phyloP scores from a whole-genome alignment of 495 filamentous ascomycete species.

The Podospora comata region DNA sequence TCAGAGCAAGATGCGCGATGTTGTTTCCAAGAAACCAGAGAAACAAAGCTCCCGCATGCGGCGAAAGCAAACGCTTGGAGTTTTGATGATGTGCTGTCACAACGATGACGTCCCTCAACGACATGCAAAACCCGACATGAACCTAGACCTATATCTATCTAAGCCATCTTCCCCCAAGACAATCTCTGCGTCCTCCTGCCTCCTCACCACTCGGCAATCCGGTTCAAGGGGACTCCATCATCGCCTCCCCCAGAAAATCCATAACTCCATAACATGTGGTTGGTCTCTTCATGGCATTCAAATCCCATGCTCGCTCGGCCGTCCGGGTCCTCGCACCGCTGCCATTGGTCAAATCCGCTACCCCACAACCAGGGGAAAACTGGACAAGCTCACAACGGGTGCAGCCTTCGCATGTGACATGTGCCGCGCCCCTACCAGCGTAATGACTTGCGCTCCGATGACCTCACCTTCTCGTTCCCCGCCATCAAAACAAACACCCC shows the following conservation, averaged over 20 bases:
- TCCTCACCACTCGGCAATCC: not conserved
- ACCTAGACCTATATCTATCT: not conserved
- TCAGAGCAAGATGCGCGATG: not conserved
- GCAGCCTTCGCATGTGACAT: conserved; percentile 18
- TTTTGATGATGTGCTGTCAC: not conserved
- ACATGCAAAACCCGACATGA: not conserved
- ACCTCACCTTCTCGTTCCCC: not conserved
- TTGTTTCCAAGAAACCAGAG: not conserved
- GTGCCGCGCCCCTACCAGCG: not conserved
- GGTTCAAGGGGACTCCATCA: not conserved
- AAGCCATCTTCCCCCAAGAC: not conserved
- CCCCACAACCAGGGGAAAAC: not conserved
- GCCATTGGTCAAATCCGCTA: not conserved
- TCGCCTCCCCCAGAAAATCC: not conserved
- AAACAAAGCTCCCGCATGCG: not conserved
- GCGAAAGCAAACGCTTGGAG: not conserved
- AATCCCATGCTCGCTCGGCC: not conserved
- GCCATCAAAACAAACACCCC: conserved; percentile 1
- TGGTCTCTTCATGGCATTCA: not conserved
- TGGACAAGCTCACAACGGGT: not conserved
- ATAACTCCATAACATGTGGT: not conserved
- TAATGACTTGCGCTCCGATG: not conserved
- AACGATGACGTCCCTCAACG: not conserved
- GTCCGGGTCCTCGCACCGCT: not conserved
- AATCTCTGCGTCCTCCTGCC: not conserved